Percentiles rank a stretch among this genome's conserved stretches.
Evolutionary conservation across 2,329 filamentous ascomycete species (phyloP).

Genomic region (Trichoderma semiorbis): DNA sequence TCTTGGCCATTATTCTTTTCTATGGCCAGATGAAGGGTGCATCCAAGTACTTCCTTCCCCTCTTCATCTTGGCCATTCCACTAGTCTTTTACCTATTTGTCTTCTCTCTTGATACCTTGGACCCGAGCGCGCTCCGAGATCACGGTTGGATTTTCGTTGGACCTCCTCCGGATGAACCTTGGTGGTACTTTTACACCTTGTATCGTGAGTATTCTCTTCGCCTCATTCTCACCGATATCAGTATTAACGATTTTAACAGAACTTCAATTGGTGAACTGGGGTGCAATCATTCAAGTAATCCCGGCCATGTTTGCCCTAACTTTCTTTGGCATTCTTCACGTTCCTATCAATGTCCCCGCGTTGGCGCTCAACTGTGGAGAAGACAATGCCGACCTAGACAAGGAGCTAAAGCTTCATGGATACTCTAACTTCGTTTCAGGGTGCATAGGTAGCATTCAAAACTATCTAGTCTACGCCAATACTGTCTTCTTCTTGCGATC

Average conservation of each 20-base stretch:
- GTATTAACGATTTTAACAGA: constrained; percentile 47
- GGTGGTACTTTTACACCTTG: constrained; percentile 96
- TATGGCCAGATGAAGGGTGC: constrained; percentile 71
- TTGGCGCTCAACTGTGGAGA: constrained; percentile 86
- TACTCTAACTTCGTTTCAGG: constrained; percentile 91
- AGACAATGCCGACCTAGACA: constrained; percentile 86
- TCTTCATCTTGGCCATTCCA: constrained; percentile 79
- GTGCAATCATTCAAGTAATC: constrained; percentile 75
- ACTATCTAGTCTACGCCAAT: constrained; percentile 97
- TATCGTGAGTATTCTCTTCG: constrained; percentile 62
- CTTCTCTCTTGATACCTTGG: constrained; percentile 62
- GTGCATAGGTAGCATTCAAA: constrained; percentile 82
- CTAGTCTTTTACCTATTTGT: constrained; percentile 76
- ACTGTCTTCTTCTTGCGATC: constrained; percentile 95
- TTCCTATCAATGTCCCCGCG: constrained; percentile 96
- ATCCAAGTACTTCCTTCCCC: constrained; percentile 80
- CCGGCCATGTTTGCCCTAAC: constrained; percentile 96
- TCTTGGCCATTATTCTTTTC: constrained; percentile 72
- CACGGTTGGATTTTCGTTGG: constrained; percentile 89
- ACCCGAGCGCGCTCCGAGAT: constrained; percentile 63
- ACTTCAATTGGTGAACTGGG: constrained; percentile 77
- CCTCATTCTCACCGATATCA: not conserved
- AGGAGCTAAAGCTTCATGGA: constrained; percentile 88
- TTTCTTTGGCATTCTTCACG: constrained; percentile 95
- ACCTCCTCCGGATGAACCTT: constrained; percentile 79